A percentile compares a stretch with the other conserved stretches of the same genome.
These are phyloP conservation scores for Dactylonectria macrodidyma DNA, from an alignment of 2,329 filamentous ascomycete species.

Conservation along the genomic window DNA sequence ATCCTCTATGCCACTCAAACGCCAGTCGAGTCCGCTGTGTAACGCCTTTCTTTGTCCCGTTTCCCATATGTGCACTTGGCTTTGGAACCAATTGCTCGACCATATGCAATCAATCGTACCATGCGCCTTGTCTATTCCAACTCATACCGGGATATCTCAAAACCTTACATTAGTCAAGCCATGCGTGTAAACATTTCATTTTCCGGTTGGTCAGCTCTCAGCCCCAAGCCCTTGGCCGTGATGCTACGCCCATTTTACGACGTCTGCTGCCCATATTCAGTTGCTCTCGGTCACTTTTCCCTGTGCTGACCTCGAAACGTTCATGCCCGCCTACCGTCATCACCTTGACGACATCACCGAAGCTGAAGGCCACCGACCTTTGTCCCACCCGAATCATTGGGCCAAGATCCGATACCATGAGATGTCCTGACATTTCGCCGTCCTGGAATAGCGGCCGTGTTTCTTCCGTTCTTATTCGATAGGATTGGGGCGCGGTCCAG, in stretches of 20 bases:
- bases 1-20: conserved; percentile 30
- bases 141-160: conserved; percentile 26
- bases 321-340: conserved; percentile 75
- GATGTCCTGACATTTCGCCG: conserved; percentile 61
- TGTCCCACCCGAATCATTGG: conserved; percentile 75
- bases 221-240: conserved; percentile 44
- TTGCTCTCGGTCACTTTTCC: conserved; percentile 48
- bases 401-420: conserved; percentile 77
- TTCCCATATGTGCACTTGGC: conserved; percentile 11
- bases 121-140: conserved; percentile 42
- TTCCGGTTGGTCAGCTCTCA: conserved; percentile 23
- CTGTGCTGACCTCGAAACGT: conserved; percentile 66
- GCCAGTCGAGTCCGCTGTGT: conserved; percentile 27
- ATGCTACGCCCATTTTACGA: conserved; percentile 49
- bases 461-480: conserved; percentile 61
- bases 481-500: conserved; percentile 66
- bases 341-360: conserved; percentile 82
- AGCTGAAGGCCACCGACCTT: conserved; percentile 76
- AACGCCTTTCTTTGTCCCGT: conserved; percentile 17
- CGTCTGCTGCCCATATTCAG: conserved; percentile 58
- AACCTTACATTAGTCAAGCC: conserved; percentile 19
- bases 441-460: conserved; percentile 60
- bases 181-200: conserved; percentile 7
- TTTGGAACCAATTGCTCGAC: conserved; percentile 29
- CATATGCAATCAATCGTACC: conserved; percentile 31